Percentiles rank a stretch among this genome's conserved stretches.
Conservation (phyloP, 2,329 filamentous ascomycete genomes). For the Colletotrichum gigasporum region DNA sequence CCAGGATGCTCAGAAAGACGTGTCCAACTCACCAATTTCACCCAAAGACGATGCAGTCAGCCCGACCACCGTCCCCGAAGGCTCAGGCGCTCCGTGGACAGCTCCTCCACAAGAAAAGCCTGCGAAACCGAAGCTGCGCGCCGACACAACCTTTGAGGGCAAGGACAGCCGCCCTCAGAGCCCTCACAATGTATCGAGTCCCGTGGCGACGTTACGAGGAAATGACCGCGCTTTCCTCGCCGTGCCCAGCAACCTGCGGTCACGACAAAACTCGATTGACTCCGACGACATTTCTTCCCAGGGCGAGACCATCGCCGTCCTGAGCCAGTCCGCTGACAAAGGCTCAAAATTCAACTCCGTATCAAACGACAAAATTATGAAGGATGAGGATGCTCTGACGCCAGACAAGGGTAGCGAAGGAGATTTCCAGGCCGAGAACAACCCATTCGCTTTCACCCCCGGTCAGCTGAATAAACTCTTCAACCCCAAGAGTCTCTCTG, state of each 20-base stretch:
- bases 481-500: conserved; percentile 86
- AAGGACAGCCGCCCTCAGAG: conserved; percentile 71
- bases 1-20: conserved; percentile 35
- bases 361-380: conserved; percentile 66
- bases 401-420: conserved; percentile 80
- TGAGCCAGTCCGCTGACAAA: conserved; percentile 54
- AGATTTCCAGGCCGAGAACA: conserved; percentile 80
- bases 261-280: conserved; percentile 76
- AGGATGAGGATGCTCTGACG: conserved; percentile 74
- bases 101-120: conserved; percentile 36
- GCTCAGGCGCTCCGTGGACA: conserved; percentile 38
- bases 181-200: conserved; percentile 76
- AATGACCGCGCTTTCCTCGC: conserved; percentile 67
- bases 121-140: conserved; percentile 55
- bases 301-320: conserved; percentile 67
- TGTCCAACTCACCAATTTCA: conserved; percentile 45
- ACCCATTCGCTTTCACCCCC: conserved; percentile 85
- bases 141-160: conserved; percentile 71
- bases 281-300: conserved; percentile 71
- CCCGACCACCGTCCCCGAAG: conserved; percentile 48
- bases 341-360: conserved; percentile 49
- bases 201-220: conserved; percentile 53
- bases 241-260: conserved; percentile 69
- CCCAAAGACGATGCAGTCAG: conserved; percentile 51
- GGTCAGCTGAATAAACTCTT: conserved; percentile 88